These are phyloP conservation scores for Colletotrichum incanum DNA, from an alignment of 2,329 filamentous ascomycete genomes.

Conservation along the genomic window DNA sequence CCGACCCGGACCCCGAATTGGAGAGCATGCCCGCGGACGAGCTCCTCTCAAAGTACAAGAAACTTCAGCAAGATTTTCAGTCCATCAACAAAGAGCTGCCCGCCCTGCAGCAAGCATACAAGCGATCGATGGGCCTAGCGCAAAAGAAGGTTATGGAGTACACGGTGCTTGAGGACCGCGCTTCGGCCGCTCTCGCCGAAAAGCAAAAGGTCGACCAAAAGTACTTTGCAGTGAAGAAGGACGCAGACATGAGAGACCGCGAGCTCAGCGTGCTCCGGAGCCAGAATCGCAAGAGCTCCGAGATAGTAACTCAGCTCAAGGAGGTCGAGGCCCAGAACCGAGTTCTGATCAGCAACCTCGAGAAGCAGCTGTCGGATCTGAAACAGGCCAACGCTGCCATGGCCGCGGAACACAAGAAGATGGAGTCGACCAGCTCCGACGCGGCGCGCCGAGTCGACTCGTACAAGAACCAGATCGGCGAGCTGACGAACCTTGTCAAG, in stretches of 20 bases:
- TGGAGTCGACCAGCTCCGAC: conserved; percentile 82
- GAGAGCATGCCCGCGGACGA: conserved; percentile 78
- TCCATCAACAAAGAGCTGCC: conserved; percentile 90
- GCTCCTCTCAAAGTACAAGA: conserved; percentile 80
- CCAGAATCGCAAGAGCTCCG: conserved; percentile 91
- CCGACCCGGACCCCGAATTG: conserved; percentile 62
- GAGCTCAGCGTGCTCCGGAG: conserved; percentile 85
- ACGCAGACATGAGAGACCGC: conserved; percentile 86
- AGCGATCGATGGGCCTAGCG: conserved; percentile 87
- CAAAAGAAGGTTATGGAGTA: conserved; percentile 90
- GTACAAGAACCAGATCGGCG: conserved; percentile 81
- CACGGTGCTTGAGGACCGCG: conserved; percentile 81
- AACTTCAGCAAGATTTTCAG: conserved; percentile 84
- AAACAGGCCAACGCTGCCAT: conserved; percentile 83
- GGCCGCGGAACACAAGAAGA: conserved; percentile 79
- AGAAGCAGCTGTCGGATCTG: conserved; percentile 90
- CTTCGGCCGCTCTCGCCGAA: conserved; percentile 82
- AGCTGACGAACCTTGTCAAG: conserved; percentile 82
- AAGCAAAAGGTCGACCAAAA: conserved; percentile 98
- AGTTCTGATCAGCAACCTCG: conserved; percentile 83
- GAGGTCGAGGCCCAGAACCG: conserved; percentile 87
- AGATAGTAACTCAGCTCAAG: conserved; percentile 94
- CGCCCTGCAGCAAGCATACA: conserved; percentile 92
- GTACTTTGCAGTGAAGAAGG: conserved; percentile 96
- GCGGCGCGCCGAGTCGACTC: conserved; percentile 79